Percentiles rank a stretch among this genome's conserved stretches.
These are phyloP conservation scores for Aureobasidium sp. DNA, from an alignment of 2,329 filamentous ascomycete genomes.

Conservation along the genomic window DNA sequence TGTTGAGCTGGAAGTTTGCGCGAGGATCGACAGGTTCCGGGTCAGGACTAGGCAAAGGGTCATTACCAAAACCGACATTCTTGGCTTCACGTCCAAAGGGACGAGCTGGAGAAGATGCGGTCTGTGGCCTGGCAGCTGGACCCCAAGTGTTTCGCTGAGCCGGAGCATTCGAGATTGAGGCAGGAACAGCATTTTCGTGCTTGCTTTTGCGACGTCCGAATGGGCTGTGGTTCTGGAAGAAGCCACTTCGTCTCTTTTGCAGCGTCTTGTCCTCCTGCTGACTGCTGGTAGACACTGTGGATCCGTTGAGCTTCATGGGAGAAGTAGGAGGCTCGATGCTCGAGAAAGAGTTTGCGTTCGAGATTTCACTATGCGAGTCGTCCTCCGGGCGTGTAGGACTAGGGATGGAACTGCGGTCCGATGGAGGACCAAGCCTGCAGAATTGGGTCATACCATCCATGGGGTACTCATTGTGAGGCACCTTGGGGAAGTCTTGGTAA, in stretches of 20 bases:
- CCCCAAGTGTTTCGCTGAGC: slow-evolving; percentile 47
- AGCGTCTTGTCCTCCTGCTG: slow-evolving; percentile 53
- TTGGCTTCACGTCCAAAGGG: slow-evolving; percentile 17
- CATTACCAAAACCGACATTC: slow-evolving; percentile 21
- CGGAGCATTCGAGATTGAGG: slow-evolving; percentile 27
- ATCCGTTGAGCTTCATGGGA: slow-evolving; percentile 53
- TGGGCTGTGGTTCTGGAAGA: slow-evolving; percentile 87
- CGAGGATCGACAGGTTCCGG: slow-evolving; percentile 85
- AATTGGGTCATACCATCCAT: slow-evolving; percentile 97
- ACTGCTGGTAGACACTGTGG: slow-evolving; percentile 27
- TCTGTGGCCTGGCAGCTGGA: slow-evolving; percentile 11
- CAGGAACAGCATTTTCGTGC: slow-evolving; percentile 56
- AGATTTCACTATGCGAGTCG: slow-evolving; percentile 81
- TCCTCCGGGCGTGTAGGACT: slow-evolving; percentile 64
- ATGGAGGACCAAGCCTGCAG: slow-evolving; percentile 66
- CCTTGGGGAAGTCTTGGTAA: slow-evolving; percentile 53
- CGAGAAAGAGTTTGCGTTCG: slow-evolving; percentile 79
- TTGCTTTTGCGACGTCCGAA: slow-evolving; percentile 82
- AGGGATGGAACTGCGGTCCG: slow-evolving; percentile 59
- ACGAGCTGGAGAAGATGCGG: slow-evolving; percentile 9
- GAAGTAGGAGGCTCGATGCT: slow-evolving; percentile 76
- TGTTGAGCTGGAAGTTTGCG: slow-evolving; percentile 84
- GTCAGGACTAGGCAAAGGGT: slow-evolving; percentile 48
- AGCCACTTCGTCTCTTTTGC: slow-evolving; percentile 65
- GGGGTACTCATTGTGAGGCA: slow-evolving; percentile 90